These are phyloP conservation scores for Chalciporus sp. DNA, from an alignment of 1,284 basidiomycete genomes.

Conservation along the genomic window DNA sequence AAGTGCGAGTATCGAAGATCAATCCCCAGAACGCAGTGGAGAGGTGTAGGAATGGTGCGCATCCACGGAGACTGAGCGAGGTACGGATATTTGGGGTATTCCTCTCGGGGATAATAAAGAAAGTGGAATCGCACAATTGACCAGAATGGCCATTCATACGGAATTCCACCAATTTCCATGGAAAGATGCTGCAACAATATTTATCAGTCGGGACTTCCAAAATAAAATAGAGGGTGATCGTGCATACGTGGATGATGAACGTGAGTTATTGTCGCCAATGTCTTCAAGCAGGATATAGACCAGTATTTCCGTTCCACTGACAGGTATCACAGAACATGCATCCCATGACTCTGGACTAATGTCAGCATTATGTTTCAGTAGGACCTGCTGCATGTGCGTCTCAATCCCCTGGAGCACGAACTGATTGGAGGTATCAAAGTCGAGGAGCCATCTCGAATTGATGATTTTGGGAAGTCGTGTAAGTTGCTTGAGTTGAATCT, in stretches of 20 bases:
- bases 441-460: slow-evolving; percentile 6
- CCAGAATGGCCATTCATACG: background rate
- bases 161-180: slow-evolving; percentile 4
- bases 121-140: background rate
- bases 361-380: slow-evolving; percentile 1
- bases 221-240: no score
- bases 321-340: slow-evolving; percentile 3
- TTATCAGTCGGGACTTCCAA: background rate
- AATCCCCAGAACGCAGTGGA: background rate
- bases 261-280: no score
- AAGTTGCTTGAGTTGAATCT: background rate
- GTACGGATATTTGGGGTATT: background rate
- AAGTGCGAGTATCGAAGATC: slow-evolving; percentile 10
- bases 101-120: background rate
- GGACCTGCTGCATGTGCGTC: background rate
- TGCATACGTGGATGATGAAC: no score
- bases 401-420: slow-evolving; percentile 3
- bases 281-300: slow-evolving; percentile 6
- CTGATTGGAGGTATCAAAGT: slow-evolving; percentile 1
- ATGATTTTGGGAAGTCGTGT: background rate
- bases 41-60: background rate
- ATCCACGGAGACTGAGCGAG: background rate
- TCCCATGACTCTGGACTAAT: background rate
- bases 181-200: background rate
- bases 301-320: background rate